Evolutionary conservation across 139 green algal species (phyloP), one percentile per base, ranked within the genome.

Genomic region (Coccomyxa sp.): DNA sequence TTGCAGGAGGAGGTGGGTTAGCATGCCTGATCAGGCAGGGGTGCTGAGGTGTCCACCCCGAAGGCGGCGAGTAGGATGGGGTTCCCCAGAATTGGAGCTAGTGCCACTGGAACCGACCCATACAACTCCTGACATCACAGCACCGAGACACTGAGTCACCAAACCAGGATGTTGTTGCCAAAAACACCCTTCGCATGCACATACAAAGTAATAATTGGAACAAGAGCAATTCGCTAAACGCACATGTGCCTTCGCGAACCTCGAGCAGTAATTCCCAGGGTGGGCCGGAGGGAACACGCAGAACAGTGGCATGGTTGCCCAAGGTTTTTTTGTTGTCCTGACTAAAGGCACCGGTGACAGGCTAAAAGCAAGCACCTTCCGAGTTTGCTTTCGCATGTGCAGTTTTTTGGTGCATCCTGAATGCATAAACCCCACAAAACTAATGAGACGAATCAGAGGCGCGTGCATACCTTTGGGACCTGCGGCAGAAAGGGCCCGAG

Each of bases 11-110:
- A 11, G 7, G 38, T 18, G 71, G 27, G 71, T 0, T 16, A n/a
- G 32, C 23, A 83, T 51, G 38, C 85, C 85, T 88, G 81, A 0
- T 79, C 28, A 10, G 58, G 58, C 13, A 83, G 31, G 51, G 81
- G 30, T 15, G 77, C 79, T 25, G 51, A 84, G 27, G 57, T 58
- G 79, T 90, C 80, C 17, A 93, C 27, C 13, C 85, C 85, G 1
- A 84, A 82, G 25, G 83, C 79, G 10, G 93, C 88, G 82, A 98
- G 89, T 30, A 85, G 76, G 0, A 98, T 38, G 9, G 95, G 95
- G 87, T 97, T 97, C 76, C 91, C 89, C 74, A 98, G 87, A 27
- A 98, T 30, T 16, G 95, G 95, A 3, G 91, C 84, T 32, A 98
- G 86, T 0, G 85, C 88, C 32, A 97, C 86, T 13, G 95, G 95